Conservation (phyloP, 1,139 yeast genomes). For the Kodamaea sp. region DNA sequence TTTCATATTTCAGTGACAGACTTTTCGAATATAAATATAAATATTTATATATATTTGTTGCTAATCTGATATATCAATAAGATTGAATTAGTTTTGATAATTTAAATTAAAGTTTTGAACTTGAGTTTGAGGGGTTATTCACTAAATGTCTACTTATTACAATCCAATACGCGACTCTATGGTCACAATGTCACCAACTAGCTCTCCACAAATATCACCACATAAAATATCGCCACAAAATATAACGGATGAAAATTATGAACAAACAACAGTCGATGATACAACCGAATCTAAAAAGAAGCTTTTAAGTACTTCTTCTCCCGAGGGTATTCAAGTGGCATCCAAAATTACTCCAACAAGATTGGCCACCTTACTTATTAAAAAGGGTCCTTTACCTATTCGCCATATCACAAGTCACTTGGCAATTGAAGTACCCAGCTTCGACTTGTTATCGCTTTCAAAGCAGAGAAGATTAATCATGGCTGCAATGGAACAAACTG, state of each 20-base stretch:
- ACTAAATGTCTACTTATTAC: conserved; percentile 9
- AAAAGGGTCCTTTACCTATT: conserved; percentile 86
- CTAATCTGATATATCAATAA: too few relatives aligned
- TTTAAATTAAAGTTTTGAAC: too few relatives aligned
- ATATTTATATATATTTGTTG: too few relatives aligned
- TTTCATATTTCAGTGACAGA: too few relatives aligned
- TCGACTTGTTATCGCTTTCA: conserved; percentile 74
- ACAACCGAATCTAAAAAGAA: conserved; percentile 14
- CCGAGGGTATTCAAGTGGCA: conserved; percentile 87
- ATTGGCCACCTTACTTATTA: conserved; percentile 61
- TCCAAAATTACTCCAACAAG: conserved; percentile 79
- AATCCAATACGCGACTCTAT: conserved; percentile 9
- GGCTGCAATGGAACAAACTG: conserved; percentile 74
- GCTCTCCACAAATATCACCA: not conserved
- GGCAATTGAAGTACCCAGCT: conserved; percentile 71
- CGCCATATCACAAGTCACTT: conserved; percentile 83
- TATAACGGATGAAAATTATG: conserved; percentile 1
- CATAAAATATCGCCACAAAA: not conserved
- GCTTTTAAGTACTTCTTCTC: conserved; percentile 71
- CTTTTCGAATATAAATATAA: too few relatives aligned
- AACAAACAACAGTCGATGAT: not conserved
- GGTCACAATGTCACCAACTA: not conserved
- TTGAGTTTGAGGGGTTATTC: too few relatives aligned
- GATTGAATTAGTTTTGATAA: too few relatives aligned
- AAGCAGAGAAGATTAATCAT: conserved; percentile 88